Base-by-base conservation (phyloP, 2,329 filamentous ascomycete species). In the Colletotrichum higginsianum region DNA sequence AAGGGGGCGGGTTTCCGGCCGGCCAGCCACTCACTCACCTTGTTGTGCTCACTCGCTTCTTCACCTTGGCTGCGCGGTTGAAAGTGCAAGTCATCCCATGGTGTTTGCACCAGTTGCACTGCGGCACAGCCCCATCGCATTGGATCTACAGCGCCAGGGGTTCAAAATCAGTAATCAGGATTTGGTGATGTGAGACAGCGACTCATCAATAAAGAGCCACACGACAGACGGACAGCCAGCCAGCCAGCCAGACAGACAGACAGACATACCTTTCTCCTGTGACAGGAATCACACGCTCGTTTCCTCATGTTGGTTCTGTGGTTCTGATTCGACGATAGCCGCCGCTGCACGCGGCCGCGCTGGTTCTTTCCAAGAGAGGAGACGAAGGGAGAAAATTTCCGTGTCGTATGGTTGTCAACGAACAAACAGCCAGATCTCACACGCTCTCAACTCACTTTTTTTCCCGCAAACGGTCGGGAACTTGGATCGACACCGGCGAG, bases 101-200 rank as follows among this genome's bases (percentile, higher is more conserved):
- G 75, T 87, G 84, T 61, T 79, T 80, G 75, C 86, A 87, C 85
- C 85, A 87, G 75, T 87, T 84, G 77, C 86, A 87, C 60, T 81
- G 79, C 4, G 83, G 82, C 12, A 79, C 71, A 18, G 79, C 79
- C 2, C 79, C 80, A 74, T 86, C 86, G 73, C 86, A 88, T 80
- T 87, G 86, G 71, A 88, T 88, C 85, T 86, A 64, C 62, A 30
- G 11, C 53, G 6, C 30, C 30, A 30, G 30, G 30, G 30, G 30
- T 30, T 30, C 30, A 30, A 7, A 30, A 30, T 44, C 13, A 52
- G 63, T 26, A 18, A 60, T 73, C 49, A 71, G 71, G 46, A 61
- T 46, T 15, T 30, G 8, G 30, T 44, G 26, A 46, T 53, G 16
- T 50, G 47, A 66, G 40, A 66, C 44, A 30, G n/a, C 11, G 55